Conservation (phyloP, 2,329 filamentous ascomycete genomes). For the Cercospora sp. region DNA sequence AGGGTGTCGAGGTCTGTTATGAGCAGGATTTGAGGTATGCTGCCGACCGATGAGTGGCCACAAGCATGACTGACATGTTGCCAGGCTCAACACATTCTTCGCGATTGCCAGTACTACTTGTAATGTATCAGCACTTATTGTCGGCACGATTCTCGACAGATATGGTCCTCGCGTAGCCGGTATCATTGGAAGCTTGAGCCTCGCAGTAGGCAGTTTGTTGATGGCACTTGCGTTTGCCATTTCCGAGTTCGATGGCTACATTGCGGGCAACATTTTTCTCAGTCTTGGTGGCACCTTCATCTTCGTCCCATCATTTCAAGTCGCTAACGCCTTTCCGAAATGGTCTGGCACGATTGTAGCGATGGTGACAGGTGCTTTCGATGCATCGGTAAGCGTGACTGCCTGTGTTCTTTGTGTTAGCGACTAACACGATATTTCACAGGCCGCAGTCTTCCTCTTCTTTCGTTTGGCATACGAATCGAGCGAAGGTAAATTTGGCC, state of each 20-base stretch:
- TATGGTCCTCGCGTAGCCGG: constrained; percentile 77
- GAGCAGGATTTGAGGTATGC: constrained; percentile 54
- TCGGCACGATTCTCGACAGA: constrained; percentile 80
- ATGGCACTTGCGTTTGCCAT: constrained; percentile 67
- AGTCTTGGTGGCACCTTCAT: constrained; percentile 52
- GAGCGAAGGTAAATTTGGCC: constrained; percentile 43
- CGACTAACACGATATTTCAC: neutral
- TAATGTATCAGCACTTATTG: constrained; percentile 80
- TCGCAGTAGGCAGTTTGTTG: constrained; percentile 66
- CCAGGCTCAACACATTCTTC: constrained; percentile 81
- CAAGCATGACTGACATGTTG: constrained; percentile 4
- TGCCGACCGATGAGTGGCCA: neutral
- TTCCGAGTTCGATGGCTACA: constrained; percentile 66
- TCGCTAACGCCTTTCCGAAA: constrained; percentile 52
- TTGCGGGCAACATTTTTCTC: constrained; percentile 50
- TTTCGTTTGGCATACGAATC: constrained; percentile 51
- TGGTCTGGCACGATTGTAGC: constrained; percentile 52
- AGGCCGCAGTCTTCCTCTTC: constrained; percentile 50
- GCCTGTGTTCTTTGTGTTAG: neutral
- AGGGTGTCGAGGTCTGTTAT: constrained; percentile 54
- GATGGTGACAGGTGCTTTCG: constrained; percentile 52
- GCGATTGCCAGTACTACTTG: constrained; percentile 83
- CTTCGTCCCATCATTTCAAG: constrained; percentile 53
- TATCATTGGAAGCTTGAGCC: constrained; percentile 66
- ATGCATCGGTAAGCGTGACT: constrained; percentile 41